phyloP scores from a whole-genome alignment of 495 filamentous ascomycete genomes.

The Aspergillus heteromorphus region DNA sequence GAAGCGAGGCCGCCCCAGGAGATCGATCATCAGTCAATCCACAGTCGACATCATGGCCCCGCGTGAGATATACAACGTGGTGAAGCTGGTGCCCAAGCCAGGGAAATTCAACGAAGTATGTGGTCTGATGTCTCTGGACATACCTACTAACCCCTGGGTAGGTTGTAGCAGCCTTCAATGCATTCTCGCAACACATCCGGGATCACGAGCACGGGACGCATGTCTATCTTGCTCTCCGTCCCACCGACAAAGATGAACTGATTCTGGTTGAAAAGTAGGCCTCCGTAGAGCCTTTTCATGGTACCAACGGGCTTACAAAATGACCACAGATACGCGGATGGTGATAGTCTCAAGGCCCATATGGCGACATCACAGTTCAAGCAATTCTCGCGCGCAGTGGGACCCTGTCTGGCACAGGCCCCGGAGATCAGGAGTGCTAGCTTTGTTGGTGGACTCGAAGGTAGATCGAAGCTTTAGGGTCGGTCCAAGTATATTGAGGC shows the following conservation, averaged over 20 bases:
- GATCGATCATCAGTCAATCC: neutral
- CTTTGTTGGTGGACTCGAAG: slow-evolving; percentile 15
- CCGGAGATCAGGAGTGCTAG: slow-evolving; percentile 11
- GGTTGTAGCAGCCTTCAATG: slow-evolving; percentile 11
- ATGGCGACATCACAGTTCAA: slow-evolving; percentile 11
- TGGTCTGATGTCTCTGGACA: too few species aligned
- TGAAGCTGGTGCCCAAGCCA: slow-evolving; percentile 15
- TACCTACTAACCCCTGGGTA: neutral
- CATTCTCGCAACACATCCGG: slow-evolving; percentile 11
- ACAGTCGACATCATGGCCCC: neutral
- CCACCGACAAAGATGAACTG: slow-evolving; percentile 9
- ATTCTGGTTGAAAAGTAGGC: slow-evolving; percentile 15
- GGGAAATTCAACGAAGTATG: slow-evolving; percentile 9
- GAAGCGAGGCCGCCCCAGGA: too few species aligned
- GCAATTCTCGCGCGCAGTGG: slow-evolving; percentile 12
- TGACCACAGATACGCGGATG: slow-evolving; percentile 13
- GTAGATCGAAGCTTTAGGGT: slow-evolving; percentile 16
- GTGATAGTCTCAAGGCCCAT: slow-evolving; percentile 15
- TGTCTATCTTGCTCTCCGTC: slow-evolving; percentile 13
- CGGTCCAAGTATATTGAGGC: neutral
- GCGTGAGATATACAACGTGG: slow-evolving; percentile 12
- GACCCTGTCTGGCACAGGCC: slow-evolving; percentile 6
- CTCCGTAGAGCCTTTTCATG: neutral
- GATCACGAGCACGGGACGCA: slow-evolving; percentile 11
- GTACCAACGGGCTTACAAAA: neutral